Percentiles rank a stretch among this genome's conserved stretches.
Evolutionary conservation across 805 yeast genomes (phyloP).

Genomic region (Wickerhamiella azymoides): DNA sequence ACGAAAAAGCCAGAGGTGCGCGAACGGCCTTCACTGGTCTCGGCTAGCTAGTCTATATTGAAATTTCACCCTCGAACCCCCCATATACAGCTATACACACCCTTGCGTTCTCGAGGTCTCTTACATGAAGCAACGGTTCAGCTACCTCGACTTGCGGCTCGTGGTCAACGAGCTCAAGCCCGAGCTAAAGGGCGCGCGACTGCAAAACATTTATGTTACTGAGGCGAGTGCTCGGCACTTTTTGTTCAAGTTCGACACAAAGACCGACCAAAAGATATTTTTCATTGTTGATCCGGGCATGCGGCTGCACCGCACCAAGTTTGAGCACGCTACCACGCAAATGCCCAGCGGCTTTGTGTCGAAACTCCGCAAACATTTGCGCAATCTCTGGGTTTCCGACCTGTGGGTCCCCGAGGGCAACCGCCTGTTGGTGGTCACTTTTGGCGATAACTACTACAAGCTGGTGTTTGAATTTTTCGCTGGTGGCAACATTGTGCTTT

Average conservation of each 20-base stretch:
- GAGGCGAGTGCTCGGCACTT: constrained; percentile 51
- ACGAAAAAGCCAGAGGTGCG: too few species aligned
- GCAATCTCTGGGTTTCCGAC: constrained; percentile 59
- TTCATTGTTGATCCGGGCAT: constrained; percentile 79
- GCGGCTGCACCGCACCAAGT: constrained; percentile 63
- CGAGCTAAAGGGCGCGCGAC: constrained; percentile 47
- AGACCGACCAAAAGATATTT: constrained; percentile 42
- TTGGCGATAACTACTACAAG: constrained; percentile 65
- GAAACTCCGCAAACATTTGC: constrained; percentile 75
- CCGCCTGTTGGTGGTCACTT: constrained; percentile 69
- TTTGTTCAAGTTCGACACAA: constrained; percentile 13
- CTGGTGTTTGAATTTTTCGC: constrained; percentile 85
- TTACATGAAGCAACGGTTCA: constrained; percentile 57
- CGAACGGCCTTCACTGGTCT: too few species aligned
- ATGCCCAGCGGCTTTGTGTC: constrained; percentile 76
- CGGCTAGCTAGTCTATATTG: too few species aligned
- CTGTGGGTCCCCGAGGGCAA: constrained; percentile 66
- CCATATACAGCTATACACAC: too few species aligned
- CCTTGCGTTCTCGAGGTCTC: too few species aligned
- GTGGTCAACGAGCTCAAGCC: constrained; percentile 50
- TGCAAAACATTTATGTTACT: constrained; percentile 76
- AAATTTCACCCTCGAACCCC: too few species aligned
- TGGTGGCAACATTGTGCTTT: constrained; percentile 77
- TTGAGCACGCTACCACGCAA: constrained; percentile 65
- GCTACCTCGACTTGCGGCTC: constrained; percentile 68